These are phyloP conservation scores for Clitopilus hobsonii DNA, from an alignment of 768 basidiomycete species.

Conservation along the genomic window DNA sequence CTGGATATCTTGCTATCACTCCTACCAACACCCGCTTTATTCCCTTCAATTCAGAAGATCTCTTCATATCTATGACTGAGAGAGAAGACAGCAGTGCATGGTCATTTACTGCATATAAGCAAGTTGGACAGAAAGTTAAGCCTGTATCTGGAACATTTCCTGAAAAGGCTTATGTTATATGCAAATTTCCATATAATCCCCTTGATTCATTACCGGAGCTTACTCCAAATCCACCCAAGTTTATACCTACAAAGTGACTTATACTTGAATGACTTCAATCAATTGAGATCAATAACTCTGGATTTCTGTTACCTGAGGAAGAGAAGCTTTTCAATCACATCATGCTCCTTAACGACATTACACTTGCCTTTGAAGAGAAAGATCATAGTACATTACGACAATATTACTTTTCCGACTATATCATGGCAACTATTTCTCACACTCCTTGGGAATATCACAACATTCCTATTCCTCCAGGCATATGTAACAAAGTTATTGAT, in stretches of 20 bases:
- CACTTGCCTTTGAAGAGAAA: neutral
- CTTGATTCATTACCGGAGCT: too few relatives aligned
- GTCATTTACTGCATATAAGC: too few relatives aligned
- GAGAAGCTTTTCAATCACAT: neutral
- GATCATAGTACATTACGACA: neutral
- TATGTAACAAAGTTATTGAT: neutral
- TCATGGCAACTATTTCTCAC: neutral
- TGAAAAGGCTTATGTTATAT: too few relatives aligned
- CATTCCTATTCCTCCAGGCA: conserved; percentile 4
- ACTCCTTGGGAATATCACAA: neutral
- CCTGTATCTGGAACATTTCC: too few relatives aligned
- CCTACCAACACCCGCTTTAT: too few relatives aligned
- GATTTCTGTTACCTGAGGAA: neutral
- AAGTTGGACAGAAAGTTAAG: too few relatives aligned
- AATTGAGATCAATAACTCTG: neutral
- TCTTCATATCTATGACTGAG: neutral
- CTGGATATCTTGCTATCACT: too few relatives aligned
- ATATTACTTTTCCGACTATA: neutral
- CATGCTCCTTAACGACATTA: neutral
- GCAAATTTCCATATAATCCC: too few relatives aligned
- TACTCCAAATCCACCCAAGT: too few relatives aligned
- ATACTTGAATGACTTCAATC: too few relatives aligned
- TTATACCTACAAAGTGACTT: too few relatives aligned
- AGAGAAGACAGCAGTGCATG: neutral
- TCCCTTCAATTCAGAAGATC: too few relatives aligned